Base-by-base conservation (phyloP, 1,284 basidiomycete species). In the Fereydounia khargensis region DNA sequence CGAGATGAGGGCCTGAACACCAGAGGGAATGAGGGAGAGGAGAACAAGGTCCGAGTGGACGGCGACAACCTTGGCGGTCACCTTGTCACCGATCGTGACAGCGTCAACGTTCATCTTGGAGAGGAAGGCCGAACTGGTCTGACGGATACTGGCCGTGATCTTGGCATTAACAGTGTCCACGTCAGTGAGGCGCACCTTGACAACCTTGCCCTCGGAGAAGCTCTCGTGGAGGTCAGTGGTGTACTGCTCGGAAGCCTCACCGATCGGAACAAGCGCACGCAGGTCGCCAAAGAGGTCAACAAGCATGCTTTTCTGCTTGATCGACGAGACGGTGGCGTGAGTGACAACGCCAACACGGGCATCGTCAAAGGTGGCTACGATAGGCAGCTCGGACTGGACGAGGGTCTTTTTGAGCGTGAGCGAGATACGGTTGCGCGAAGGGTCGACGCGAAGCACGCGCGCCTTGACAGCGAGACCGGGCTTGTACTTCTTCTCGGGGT, bases 331-430 rank as follows among this genome's bases (percentile, higher is more conserved):
- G 6, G 91, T 87, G 2, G 86, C 94, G 69, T 91, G 84, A 0
- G 88, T 84, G 17, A 96, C 79, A 41, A 84, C 76, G 11, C 91
- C 92, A 8, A 83, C 79, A 63, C 82, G 80, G 22, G 84, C 86
- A 14, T 78, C 81, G 1, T 85, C 77, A 33, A 95, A 75, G 33
- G 89, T 80, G 0, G 87, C 85, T 7, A 73, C 51, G 35, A 73
- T 51, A 30, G 70, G 68, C 10, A 91, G 78, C 14, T 78, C 76
- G 0, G 91, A 89, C 28, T 91, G 86, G 33, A 99, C 77, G 13
- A 99, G 81, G 3, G 87, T 85, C 80, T 91, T 94, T 79, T 98
- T 97, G 30, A 92, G 85, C 0, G 95, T 97, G 27, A 98, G 79
- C 4, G 84, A 83, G 42, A 98, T 84, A 9, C 91, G 83, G 73